These are phyloP conservation scores for Ceratocystis huliohia DNA, from an alignment of 2,329 filamentous ascomycete genomes.

Conservation along the genomic window DNA sequence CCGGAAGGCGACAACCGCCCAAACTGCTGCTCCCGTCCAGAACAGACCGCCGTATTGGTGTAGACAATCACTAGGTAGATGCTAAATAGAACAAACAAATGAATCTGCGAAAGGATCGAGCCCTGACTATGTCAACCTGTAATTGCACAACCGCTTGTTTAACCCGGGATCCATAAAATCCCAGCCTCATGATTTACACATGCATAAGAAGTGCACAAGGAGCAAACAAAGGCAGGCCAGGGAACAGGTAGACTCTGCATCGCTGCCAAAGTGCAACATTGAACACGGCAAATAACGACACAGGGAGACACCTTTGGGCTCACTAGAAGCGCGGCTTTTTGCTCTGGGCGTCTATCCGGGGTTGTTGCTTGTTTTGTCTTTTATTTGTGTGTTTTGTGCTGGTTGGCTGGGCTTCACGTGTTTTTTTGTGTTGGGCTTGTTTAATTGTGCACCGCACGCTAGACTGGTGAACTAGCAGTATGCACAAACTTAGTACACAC, in stretches of 20 bases:
- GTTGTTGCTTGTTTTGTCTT: background rate
- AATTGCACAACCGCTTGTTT: background rate
- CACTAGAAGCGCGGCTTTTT: background rate
- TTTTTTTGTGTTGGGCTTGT: background rate
- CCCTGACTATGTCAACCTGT: background rate
- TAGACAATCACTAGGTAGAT: background rate
- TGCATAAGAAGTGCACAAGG: constrained; percentile 4
- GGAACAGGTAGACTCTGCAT: background rate
- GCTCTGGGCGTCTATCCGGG: background rate
- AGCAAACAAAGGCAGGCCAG: background rate
- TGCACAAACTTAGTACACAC: background rate
- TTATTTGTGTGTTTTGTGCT: background rate
- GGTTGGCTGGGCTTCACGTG: background rate
- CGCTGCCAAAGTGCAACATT: background rate
- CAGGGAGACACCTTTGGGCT: background rate
- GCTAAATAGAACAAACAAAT: background rate
- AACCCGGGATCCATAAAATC: background rate
- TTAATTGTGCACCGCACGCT: too few relatives aligned
- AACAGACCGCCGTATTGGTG: background rate
- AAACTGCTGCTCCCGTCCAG: background rate
- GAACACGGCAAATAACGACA: background rate
- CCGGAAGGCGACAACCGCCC: background rate
- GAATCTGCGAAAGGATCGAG: background rate
- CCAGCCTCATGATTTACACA: constrained; percentile 9
- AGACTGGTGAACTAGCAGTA: background rate